phyloP scores from a whole-genome alignment of 2,329 filamentous ascomycete genomes.

The Arthrobotrys sphaeroides region DNA sequence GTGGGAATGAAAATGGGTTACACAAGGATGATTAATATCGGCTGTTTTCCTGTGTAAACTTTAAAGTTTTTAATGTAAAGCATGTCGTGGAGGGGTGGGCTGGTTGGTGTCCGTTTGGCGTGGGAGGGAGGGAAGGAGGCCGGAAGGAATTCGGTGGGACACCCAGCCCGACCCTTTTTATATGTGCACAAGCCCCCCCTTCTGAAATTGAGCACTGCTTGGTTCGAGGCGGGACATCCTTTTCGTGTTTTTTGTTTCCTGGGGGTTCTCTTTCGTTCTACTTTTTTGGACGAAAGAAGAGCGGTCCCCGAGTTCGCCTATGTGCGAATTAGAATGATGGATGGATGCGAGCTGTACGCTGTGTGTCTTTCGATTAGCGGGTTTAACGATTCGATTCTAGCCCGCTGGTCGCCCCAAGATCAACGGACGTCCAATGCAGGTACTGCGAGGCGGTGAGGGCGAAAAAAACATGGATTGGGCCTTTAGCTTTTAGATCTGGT shows the following conservation, averaged over 20 bases:
- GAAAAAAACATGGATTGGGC: background rate
- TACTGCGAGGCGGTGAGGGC: too few relatives aligned
- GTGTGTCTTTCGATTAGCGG: slow-evolving; percentile 14
- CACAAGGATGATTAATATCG: slow-evolving; percentile 15
- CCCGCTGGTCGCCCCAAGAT: too few relatives aligned
- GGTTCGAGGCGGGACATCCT: background rate
- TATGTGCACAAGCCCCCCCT: background rate
- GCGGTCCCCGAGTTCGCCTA: too few relatives aligned
- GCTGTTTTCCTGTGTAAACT: background rate
- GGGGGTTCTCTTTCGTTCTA: background rate
- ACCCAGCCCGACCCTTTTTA: background rate
- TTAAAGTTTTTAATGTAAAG: background rate
- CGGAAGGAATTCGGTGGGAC: background rate
- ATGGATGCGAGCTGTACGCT: background rate
- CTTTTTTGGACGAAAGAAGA: background rate
- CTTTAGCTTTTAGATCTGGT: background rate
- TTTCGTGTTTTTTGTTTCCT: background rate
- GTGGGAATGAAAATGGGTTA: background rate
- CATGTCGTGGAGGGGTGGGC: background rate
- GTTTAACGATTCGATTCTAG: slow-evolving; percentile 1
- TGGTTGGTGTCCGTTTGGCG: background rate
- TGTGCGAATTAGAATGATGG: too few relatives aligned
- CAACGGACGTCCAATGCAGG: slow-evolving; percentile 33
- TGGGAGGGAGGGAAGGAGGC: background rate
- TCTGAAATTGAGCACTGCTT: background rate